phyloP scores from a whole-genome alignment of 1,284 basidiomycete genomes.

The Puccinia triticina region DNA sequence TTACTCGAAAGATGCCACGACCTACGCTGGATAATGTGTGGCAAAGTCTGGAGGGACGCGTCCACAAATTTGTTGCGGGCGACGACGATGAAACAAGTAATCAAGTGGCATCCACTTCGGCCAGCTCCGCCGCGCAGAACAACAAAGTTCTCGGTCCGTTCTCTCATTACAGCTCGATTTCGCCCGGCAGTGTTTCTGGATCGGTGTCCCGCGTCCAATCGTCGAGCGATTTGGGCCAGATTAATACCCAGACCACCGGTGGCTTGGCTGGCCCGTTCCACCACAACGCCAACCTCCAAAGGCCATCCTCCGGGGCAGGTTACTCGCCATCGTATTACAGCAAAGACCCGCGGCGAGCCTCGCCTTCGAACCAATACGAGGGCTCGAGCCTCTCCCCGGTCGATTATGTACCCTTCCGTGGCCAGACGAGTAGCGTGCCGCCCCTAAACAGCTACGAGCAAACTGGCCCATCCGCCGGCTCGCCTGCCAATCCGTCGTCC shows the following conservation, averaged over 20 bases:
- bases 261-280: conserved; percentile 39
- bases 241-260: conserved; percentile 26
- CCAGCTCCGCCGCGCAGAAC: conserved; percentile 57
- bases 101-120: conserved; percentile 59
- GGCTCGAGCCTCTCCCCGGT: conserved; percentile 50
- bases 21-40: conserved; percentile 90
- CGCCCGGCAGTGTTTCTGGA: conserved; percentile 66
- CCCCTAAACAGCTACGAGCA: conserved; percentile 33
- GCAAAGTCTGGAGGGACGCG: conserved; percentile 87
- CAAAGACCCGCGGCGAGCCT: conserved; percentile 20
- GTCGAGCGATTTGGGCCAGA: conserved; percentile 54
- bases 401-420: conserved; percentile 43
- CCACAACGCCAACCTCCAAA: conserved; percentile 35
- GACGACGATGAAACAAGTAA: conserved; percentile 63
- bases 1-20: conserved; percentile 68
- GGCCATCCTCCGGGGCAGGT: conserved; percentile 45
- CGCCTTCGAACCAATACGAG: conserved; percentile 37
- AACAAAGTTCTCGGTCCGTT: conserved; percentile 73
- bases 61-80: conserved; percentile 95
- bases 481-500: conserved; percentile 54
- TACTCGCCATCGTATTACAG: conserved; percentile 36
- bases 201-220: conserved; percentile 59
- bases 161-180: conserved; percentile 90
- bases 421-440: conserved; percentile 39
- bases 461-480: conserved; percentile 17